Base-by-base conservation (phyloP, 129 eudicot species). In the Helichrysum umbraculigerum region DNA sequence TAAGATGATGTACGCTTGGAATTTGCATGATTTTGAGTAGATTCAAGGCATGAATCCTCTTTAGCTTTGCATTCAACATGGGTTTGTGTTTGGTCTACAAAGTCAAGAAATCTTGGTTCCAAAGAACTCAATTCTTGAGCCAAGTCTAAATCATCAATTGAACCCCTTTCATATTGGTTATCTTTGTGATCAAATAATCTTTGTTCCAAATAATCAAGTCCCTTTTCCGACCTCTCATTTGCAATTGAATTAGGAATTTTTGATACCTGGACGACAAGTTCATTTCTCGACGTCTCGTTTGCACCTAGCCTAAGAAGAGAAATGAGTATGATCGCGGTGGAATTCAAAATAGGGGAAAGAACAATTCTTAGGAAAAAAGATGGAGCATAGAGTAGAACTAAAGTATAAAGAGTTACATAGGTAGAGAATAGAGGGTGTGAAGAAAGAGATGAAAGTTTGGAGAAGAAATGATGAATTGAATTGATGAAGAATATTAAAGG, bases 241-340 rank as follows among this genome's bases (percentile, higher is more conserved):
- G 80, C 85, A 66, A 85, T n/a, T 54, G 35, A 66, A 42, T 58
- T 73, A 34, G 4, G 3, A 20, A 20, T 1, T 59, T 22, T 10
- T 20, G 19, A 29, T 71, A n/a, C 70, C 7, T 20, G 66, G 28
- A 52, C 32, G 52, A 16, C 2, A 17, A 57, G 5, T 59, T 67
- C 63, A 11, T 25, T 47, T 65, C 76, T 35, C 47, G 68, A 73
- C 16, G 52, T 81, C 70, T 85, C 92, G 16, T 72, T 59, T 4
- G 89, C 84, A 21, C 96, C 98, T 54, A 83, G 72, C 62, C 88
- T 47, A 75, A 93, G 89, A 52, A 93, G 93, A 80, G 42, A 80
- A 11, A 90, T 83, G 20, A 90, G 78, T 79, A 88, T 73, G 70
- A 86, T 71, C 0, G 69, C 76, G 30, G 98, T 85, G 83, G 88